A percentile compares a stretch with the other conserved stretches of the same genome.
phyloP scores from a whole-genome alignment of 352 stramenopile species.

The Globisporangium splendens region DNA sequence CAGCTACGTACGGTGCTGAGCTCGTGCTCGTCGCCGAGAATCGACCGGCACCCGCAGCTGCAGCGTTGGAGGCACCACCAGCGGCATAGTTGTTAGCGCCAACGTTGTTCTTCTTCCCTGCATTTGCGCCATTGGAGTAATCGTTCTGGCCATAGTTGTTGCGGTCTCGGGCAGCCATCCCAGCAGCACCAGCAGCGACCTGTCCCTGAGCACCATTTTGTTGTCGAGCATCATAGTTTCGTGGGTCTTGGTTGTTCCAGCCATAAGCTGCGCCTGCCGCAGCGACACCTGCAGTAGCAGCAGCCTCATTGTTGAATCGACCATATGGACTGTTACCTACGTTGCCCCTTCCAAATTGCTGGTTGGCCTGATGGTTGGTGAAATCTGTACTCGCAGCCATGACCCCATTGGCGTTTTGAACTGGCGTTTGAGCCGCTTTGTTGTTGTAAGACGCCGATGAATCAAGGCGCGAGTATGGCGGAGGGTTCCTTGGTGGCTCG shows the following conservation, averaged over 20 bases:
- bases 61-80: not conserved
- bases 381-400: not conserved
- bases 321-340: not conserved
- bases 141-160: constrained; percentile 8
- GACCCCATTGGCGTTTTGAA: not conserved
- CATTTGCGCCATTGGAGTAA: constrained; percentile 6
- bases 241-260: not conserved
- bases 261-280: constrained; percentile 3
- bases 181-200: not conserved
- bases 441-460: constrained; percentile 15
- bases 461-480: constrained; percentile 19
- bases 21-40: constrained; percentile 7
- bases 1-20: constrained; percentile 6
- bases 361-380: constrained; percentile 1
- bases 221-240: not conserved
- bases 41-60: not conserved
- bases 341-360: not conserved
- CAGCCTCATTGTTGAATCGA: not conserved
- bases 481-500: constrained; percentile 9
- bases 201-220: constrained; percentile 9
- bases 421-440: not conserved
- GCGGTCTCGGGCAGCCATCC: constrained; percentile 9
- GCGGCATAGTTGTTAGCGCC: not conserved
- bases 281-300: constrained; percentile 3
- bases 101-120: not conserved